phyloP scores from a whole-genome alignment of 2,329 filamentous ascomycete genomes.

The Fusarium pseudocircinatum region DNA sequence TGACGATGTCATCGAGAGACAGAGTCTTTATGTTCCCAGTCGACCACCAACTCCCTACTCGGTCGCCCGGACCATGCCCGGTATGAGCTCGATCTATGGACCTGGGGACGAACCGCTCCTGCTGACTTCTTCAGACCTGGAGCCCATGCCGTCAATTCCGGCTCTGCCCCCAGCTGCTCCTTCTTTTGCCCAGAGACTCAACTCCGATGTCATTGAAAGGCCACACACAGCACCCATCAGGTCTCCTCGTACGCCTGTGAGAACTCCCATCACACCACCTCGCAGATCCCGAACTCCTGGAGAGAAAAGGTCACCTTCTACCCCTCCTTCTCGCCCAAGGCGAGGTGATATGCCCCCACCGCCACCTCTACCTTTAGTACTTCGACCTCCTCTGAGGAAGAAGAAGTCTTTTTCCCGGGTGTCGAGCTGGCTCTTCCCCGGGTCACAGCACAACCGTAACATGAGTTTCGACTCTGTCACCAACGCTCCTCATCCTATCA shows the following conservation, averaged over 20 bases:
- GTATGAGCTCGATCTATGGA: constrained; percentile 41
- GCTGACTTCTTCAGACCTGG: constrained; percentile 52
- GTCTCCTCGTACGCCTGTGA: constrained; percentile 46
- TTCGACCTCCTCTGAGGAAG: constrained; percentile 69
- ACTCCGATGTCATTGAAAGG: constrained; percentile 54
- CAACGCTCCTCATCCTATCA: constrained; percentile 64
- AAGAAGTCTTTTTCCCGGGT: constrained; percentile 74
- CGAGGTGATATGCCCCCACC: constrained; percentile 55
- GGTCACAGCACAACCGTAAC: constrained; percentile 49
- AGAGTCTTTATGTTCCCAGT: constrained; percentile 65
- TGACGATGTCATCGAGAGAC: constrained; percentile 67
- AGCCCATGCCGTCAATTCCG: constrained; percentile 65
- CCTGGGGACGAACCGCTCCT: constrained; percentile 10
- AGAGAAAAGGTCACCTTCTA: constrained; percentile 44
- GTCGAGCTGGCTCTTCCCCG: constrained; percentile 67
- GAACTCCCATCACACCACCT: constrained; percentile 44
- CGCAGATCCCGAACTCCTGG: constrained; percentile 45
- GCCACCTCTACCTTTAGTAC: constrained; percentile 66
- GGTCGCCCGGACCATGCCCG: constrained; percentile 44
- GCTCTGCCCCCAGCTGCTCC: constrained; percentile 65
- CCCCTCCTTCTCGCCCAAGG: constrained; percentile 36
- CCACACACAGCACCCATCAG: constrained; percentile 48
- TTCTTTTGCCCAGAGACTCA: constrained; percentile 66
- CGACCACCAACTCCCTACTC: constrained; percentile 63
- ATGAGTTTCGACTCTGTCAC: constrained; percentile 62